Base-by-base conservation (phyloP, 148 eudicot genomes). In the Mesembryanthemum crystallinum region DNA sequence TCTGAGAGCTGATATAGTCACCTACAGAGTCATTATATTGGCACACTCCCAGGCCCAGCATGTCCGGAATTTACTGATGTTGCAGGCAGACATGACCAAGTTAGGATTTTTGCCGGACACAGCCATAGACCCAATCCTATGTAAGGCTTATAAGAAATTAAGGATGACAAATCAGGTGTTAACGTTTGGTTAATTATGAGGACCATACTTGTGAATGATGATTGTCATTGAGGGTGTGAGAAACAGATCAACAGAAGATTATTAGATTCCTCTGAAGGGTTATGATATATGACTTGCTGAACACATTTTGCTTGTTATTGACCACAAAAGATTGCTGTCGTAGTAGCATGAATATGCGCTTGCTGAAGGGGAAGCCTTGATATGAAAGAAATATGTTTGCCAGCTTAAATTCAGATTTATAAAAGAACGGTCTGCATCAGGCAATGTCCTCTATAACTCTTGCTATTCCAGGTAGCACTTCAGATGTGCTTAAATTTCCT, bases 1-100 rank as follows among this genome's bases (percentile, higher is more conserved):
- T 78, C 64, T 93, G 76, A 73, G 76, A 73, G 88, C 88, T 32
- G 92, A 91, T 84, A 75, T 73, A 17, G 63, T 82, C 49, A 78
- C 88, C 42, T 94, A 90, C 75, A 52, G 62, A 17, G 76, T 81
- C 76, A 80, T 90, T 58, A 69, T 82, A 47, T 75, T 77, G 67
- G 88, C 85, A 45, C 86, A 87, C 82, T 75, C 75, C 32, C 80
- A 71, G 61, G 84, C 81, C 13, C 84, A 79, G 62, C 85, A 83
- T 77, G 60, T 85, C 68, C 55, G 71, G 73, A 72, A 85, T 82
- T 80, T 87, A 71, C 67, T 79, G 88, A 83, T 90, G 93, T 70
- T 94, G 80, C 95, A 91, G 14, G 97, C 97, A 12, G 97, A 94
- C 78, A 87, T 94, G 89, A 54, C 88, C 63, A 94, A 94, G 82